These are phyloP conservation scores for Boletus albobrunnescens DNA, from an alignment of 1,284 basidiomycete species.

Conservation along the genomic window DNA sequence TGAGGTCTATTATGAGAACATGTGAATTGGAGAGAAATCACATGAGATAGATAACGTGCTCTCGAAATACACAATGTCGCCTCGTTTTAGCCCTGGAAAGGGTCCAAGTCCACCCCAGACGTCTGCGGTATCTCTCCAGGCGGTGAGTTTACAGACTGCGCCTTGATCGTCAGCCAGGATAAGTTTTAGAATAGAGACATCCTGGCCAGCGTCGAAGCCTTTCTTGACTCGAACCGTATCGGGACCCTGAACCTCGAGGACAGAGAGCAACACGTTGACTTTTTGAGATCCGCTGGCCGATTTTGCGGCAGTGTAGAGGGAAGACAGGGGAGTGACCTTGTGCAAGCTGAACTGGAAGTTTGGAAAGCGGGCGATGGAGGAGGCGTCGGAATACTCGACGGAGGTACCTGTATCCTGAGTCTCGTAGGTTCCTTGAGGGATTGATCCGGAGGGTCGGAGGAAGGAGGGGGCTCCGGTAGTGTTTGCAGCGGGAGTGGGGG, in stretches of 20 bases:
- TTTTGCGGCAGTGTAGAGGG: slow-evolving; percentile 28
- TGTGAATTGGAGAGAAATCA: slow-evolving; percentile 6
- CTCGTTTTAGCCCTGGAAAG: slow-evolving; percentile 48
- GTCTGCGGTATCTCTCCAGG: slow-evolving; percentile 72
- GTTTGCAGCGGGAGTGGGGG: slow-evolving; percentile 38
- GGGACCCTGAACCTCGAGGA: slow-evolving; percentile 71
- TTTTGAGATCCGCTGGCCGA: slow-evolving; percentile 37
- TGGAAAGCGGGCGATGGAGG: slow-evolving; percentile 65
- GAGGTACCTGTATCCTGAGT: slow-evolving; percentile 45
- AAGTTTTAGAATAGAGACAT: slow-evolving; percentile 61
- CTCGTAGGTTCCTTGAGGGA: slow-evolving; percentile 38
- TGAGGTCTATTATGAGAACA: slow-evolving; percentile 45
- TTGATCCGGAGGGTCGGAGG: slow-evolving; percentile 34
- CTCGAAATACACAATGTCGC: slow-evolving; percentile 64
- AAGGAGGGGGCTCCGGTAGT: slow-evolving; percentile 24
- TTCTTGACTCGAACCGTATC: slow-evolving; percentile 61
- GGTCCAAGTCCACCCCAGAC: slow-evolving; percentile 54
- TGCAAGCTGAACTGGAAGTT: slow-evolving; percentile 64
- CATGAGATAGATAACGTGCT: slow-evolving; percentile 43
- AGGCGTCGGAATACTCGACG: slow-evolving; percentile 52
- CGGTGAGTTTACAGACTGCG: slow-evolving; percentile 61
- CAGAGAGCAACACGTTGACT: slow-evolving; percentile 56
- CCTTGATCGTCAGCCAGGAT: slow-evolving; percentile 67
- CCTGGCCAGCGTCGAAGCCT: slow-evolving; percentile 61
- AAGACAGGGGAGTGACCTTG: slow-evolving; percentile 45